These are phyloP conservation scores for Luvunga scandens DNA, from an alignment of 345 rosid species.

Conservation along the genomic window DNA sequence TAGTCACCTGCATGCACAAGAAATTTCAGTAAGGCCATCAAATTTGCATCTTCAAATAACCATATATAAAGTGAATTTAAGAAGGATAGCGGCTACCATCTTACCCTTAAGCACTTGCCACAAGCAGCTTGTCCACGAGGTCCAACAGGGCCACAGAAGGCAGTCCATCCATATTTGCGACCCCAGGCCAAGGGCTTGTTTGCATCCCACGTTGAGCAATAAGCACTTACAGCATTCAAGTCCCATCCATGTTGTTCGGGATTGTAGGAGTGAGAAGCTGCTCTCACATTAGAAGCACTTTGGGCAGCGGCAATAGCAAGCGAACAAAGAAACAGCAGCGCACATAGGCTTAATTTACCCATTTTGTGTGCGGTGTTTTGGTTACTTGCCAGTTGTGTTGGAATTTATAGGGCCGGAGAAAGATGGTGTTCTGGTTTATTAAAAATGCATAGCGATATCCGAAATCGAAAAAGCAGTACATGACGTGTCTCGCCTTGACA, in stretches of 20 bases:
- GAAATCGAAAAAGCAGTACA: no score
- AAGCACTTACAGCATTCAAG: conserved; percentile 48
- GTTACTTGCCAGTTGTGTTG: not conserved
- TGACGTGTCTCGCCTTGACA: not conserved
- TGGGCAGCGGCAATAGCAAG: not conserved
- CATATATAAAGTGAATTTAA: no score
- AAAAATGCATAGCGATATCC: no score
- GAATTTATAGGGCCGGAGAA: not conserved
- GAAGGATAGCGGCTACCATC: not conserved
- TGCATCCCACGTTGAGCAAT: conserved; percentile 69
- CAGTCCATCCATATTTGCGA: conserved; percentile 58
- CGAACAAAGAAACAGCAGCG: not conserved
- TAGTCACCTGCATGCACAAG: conserved; percentile 41
- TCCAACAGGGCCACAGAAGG: conserved; percentile 60
- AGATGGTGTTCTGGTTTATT: not conserved
- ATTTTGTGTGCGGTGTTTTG: no score
- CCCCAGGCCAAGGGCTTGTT: conserved; percentile 55
- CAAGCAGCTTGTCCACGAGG: conserved; percentile 58
- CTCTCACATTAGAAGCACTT: conserved; percentile 52
- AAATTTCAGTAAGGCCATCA: not conserved
- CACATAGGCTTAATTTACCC: not conserved
- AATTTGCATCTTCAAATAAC: no score
- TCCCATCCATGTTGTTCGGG: conserved; percentile 48
- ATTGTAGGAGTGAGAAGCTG: conserved; percentile 55
- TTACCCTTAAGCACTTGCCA: conserved; percentile 50